Percentiles rank a stretch among this genome's conserved stretches.
Evolutionary conservation across 2,329 filamentous ascomycete species (phyloP).

Genomic region (Dryadomyces quercus-mongolicae): DNA sequence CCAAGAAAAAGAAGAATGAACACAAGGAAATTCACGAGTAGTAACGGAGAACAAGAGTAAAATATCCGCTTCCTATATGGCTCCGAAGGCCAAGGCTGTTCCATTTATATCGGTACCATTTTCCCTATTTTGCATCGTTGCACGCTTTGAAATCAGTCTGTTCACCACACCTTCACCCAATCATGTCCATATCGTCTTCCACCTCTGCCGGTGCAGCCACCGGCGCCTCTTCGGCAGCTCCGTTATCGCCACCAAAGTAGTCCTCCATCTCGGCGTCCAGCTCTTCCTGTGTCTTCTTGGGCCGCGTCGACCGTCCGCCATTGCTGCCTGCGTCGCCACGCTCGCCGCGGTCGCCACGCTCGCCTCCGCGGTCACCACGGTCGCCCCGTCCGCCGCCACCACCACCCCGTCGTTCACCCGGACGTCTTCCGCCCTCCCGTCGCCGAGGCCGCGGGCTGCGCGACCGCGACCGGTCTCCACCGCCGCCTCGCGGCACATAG

Average conservation of each 20-base stretch:
- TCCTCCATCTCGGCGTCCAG: conserved; percentile 95
- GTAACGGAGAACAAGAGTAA: too few relatives aligned
- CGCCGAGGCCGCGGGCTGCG: conserved; percentile 43
- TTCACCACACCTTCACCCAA: conserved; percentile 6
- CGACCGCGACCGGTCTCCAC: conserved; percentile 29
- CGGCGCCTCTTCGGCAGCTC: conserved; percentile 20
- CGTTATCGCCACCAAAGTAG: conserved; percentile 56
- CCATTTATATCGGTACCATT: too few relatives aligned
- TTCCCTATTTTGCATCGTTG: neutral
- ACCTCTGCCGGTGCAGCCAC: conserved; percentile 15
- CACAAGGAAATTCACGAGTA: too few relatives aligned
- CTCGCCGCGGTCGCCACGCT: conserved; percentile 19
- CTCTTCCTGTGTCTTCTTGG: conserved; percentile 72
- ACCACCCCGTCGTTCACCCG: conserved; percentile 29
- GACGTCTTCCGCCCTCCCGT: conserved; percentile 32
- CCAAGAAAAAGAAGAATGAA: conserved; percentile 1
- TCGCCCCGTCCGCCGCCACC: conserved; percentile 18
- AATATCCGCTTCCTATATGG: too few relatives aligned
- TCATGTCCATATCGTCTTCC: conserved; percentile 18
- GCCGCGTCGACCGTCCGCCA: neutral
- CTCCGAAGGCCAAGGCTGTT: too few relatives aligned
- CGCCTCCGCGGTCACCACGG: conserved; percentile 23
- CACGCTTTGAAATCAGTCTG: neutral
- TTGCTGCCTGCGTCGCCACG: conserved; percentile 18
- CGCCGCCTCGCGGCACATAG: conserved; percentile 49